Percentiles rank a stretch among this genome's conserved stretches.
These are phyloP conservation scores for Eucalyptus pauciflora DNA, from an alignment of 345 rosid species.

Conservation along the genomic window DNA sequence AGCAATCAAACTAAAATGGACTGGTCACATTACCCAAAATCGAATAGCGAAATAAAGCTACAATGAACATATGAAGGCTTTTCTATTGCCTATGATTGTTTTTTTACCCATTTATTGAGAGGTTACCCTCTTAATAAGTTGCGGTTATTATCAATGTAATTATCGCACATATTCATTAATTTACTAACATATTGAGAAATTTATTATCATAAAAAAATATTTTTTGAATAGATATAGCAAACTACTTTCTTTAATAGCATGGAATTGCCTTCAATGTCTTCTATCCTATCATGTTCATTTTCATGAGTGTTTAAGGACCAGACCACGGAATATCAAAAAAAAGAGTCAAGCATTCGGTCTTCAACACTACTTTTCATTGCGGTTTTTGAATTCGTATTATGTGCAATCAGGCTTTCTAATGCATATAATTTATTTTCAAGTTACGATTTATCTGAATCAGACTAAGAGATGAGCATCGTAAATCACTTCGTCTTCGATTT, in stretches of 20 bases:
- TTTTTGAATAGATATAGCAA: not conserved
- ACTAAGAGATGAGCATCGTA: not conserved
- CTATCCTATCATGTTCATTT: accelerated
- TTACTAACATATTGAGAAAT: not conserved
- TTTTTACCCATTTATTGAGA: not conserved
- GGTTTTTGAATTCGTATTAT: accelerated
- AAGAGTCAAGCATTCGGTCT: accelerated
- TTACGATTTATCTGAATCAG: accelerated
- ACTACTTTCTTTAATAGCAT: accelerated
- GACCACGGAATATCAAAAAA: accelerated
- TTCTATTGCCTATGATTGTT: not conserved
- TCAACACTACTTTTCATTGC: accelerated
- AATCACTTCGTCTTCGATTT: not conserved
- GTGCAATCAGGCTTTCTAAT: accelerated
- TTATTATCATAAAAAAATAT: no score
- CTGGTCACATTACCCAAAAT: not conserved
- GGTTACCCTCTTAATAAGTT: not conserved
- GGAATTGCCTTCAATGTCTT: accelerated
- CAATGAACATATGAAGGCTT: not conserved
- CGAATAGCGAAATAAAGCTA: not conserved
- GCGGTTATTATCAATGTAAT: not conserved
- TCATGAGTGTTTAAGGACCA: accelerated
- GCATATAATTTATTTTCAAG: accelerated
- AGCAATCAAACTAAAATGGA: not conserved
- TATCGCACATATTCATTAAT: not conserved